These are phyloP conservation scores for Chrysoporthe austroafricana DNA, from an alignment of 2,329 filamentous ascomycete species.

Conservation along the genomic window DNA sequence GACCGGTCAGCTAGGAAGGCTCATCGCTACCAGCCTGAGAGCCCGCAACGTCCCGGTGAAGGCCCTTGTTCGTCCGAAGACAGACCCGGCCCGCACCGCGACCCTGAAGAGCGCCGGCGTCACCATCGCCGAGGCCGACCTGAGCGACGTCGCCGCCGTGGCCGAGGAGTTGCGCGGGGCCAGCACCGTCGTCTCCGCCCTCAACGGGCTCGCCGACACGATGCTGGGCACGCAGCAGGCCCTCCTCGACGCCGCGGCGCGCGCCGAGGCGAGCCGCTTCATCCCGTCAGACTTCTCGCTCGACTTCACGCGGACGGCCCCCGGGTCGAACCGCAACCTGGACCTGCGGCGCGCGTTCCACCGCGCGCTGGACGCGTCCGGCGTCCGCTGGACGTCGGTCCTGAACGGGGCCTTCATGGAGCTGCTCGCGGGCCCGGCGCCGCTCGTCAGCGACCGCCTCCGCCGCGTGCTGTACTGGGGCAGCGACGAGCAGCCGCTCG, in stretches of 20 bases:
- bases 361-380: conserved; percentile 25
- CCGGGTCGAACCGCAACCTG: conserved; percentile 31
- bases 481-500: conserved; percentile 24
- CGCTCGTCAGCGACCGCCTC: conserved; percentile 23
- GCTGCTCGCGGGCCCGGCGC: conserved; percentile 17
- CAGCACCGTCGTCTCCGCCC: conserved; percentile 23
- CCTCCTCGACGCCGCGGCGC: conserved; percentile 61
- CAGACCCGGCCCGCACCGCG: conserved; percentile 18
- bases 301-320: conserved; percentile 31
- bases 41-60: conserved; percentile 28
- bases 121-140: conserved; percentile 24
- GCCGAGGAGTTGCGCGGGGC: conserved; percentile 20
- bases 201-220: conserved; percentile 28
- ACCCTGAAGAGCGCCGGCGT: conserved; percentile 21
- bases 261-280: conserved; percentile 64
- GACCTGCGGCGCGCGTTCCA: conserved; percentile 31
- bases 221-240: conserved; percentile 47
- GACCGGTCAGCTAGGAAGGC: conserved; percentile 28
- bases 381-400: conserved; percentile 29
- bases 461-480: conserved; percentile 26
- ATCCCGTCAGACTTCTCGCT: conserved; percentile 60
- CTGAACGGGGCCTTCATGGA: conserved; percentile 31
- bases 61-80: conserved; percentile 29
- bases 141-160: conserved; percentile 25
- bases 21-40: conserved; percentile 25